Evolutionary conservation across 2,329 filamentous ascomycete species (phyloP), one percentile per base, ranked within the genome.

Genomic region (Phoma sp.): DNA sequence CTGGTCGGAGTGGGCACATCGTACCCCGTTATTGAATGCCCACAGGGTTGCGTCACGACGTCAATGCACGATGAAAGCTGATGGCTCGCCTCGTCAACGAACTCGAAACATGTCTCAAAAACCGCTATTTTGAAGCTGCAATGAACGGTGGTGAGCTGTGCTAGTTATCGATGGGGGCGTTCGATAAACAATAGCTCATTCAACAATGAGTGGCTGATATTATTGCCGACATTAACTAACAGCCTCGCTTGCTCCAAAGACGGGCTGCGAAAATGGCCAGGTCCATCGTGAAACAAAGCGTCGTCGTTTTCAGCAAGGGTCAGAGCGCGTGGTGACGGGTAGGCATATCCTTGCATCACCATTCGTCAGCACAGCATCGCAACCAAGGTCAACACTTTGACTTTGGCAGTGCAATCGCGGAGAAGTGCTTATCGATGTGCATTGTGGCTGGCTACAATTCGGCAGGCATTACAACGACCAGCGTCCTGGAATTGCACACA

Each of bases 271-370:
- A 56, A 50, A 43, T 29, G 56, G 50, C 58, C 55, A 51, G 64
- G 50, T 60, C 46, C n/a, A 50, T 58, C 50, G 59, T 67, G 65
- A 67, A 67, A 67, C 65, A 59, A 56, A 60, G 56, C 53, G 60
- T 59, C 60, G 58, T 52, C 51, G 49, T 49, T 59, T 53, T 59
- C 27, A 38, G 51, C 63, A 52, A 55, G 63, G 61, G 50, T 59
- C 53, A 44, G 43, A 50, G 35, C 44, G 54, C 56, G 49, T 57
- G 47, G 47, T 51, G 55, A 53, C 42, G 49, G 58, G 49, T 48
- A 47, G 52, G 46, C 27, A 43, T 40, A 54, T 54, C 54, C 56
- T 60, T 66, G 65, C 63, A 62, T 64, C 52, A 59, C 35, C 29
- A 41, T 41, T 46, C 37, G 39, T 45, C 36, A 50, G 36, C 40